Conservation (phyloP, 768 basidiomycete genomes). For the Xanthoconium stramineum region DNA sequence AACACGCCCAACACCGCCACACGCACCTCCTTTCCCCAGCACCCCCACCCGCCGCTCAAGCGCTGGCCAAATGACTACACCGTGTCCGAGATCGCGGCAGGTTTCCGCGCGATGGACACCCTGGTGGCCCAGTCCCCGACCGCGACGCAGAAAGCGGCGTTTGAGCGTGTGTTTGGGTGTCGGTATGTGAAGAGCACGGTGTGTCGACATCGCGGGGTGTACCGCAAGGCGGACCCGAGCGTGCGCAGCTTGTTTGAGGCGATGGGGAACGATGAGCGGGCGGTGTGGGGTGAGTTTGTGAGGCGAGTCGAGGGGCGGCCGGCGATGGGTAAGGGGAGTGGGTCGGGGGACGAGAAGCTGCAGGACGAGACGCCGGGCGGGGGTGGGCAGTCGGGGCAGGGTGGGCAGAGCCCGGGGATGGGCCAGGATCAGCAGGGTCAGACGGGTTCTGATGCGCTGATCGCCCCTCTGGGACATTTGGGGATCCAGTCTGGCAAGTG, state of each 20-base stretch:
- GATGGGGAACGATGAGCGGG: slow-evolving; percentile 52
- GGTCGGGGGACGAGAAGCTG: slow-evolving; percentile 21
- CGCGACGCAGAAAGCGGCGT: slow-evolving; percentile 63
- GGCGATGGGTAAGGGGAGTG: slow-evolving; percentile 27
- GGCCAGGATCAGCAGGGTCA: slow-evolving; percentile 20
- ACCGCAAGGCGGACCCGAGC: slow-evolving; percentile 51
- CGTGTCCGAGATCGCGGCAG: slow-evolving; percentile 59
- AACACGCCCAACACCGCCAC: slow-evolving; percentile 23
- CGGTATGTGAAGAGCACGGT: slow-evolving; percentile 74
- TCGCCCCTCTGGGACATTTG: slow-evolving; percentile 19
- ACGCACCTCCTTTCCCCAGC: slow-evolving; percentile 41
- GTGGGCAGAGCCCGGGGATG: neutral
- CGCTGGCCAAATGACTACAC: slow-evolving; percentile 79
- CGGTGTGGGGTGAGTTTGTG: slow-evolving; percentile 70
- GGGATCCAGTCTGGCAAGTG: slow-evolving; percentile 17
- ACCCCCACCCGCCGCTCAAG: slow-evolving; percentile 62
- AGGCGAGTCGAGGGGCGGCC: slow-evolving; percentile 55
- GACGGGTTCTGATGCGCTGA: slow-evolving; percentile 16
- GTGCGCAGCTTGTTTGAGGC: slow-evolving; percentile 51
- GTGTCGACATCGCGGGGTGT: slow-evolving; percentile 67
- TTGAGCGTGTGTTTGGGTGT: slow-evolving; percentile 67
- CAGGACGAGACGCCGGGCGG: slow-evolving; percentile 15
- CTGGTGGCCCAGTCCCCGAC: slow-evolving; percentile 34
- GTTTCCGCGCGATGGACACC: slow-evolving; percentile 52
- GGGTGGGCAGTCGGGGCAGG: slow-evolving; percentile 1